Percentiles rank a stretch among this genome's conserved stretches.
Conservation (phyloP, 495 filamentous ascomycete genomes). For the Friedmanniomyces simplex region DNA sequence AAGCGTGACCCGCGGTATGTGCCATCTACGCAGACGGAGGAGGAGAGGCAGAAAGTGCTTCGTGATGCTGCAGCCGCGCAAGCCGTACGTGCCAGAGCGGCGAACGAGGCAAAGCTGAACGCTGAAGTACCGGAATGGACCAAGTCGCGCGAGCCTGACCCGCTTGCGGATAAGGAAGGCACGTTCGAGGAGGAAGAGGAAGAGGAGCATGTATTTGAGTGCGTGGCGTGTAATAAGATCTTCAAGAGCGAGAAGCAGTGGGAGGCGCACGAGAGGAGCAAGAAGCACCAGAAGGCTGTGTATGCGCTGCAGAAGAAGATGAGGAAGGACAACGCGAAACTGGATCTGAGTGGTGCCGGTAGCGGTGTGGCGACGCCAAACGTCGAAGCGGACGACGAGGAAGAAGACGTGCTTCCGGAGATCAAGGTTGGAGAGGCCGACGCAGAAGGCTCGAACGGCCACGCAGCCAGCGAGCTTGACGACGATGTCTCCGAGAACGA, state of each 20-base stretch:
- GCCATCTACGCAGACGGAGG: constrained; percentile 57
- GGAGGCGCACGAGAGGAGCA: constrained; percentile 89
- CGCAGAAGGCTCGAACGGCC: background rate
- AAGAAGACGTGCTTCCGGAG: constrained; percentile 8
- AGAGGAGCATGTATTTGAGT: constrained; percentile 61
- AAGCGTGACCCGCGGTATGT: constrained; percentile 84
- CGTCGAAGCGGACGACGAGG: constrained; percentile 29
- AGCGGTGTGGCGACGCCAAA: constrained; percentile 31
- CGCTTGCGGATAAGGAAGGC: constrained; percentile 40
- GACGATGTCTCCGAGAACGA: background rate
- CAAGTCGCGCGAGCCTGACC: constrained; percentile 41
- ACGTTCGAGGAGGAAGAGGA: constrained; percentile 40
- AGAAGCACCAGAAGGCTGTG: constrained; percentile 82
- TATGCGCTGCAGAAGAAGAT: constrained; percentile 72
- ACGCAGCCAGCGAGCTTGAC: background rate
- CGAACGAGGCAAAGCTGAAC: constrained; percentile 62
- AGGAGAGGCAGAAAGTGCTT: constrained; percentile 66
- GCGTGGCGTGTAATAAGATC: constrained; percentile 79
- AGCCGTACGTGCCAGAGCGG: constrained; percentile 70
- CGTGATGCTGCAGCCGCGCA: constrained; percentile 73
- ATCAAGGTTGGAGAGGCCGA: background rate
- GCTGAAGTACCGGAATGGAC: constrained; percentile 67
- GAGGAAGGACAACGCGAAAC: constrained; percentile 56
- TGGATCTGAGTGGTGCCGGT: constrained; percentile 42
- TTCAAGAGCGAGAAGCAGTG: constrained; percentile 93